Percentiles rank a stretch among this genome's conserved stretches.
Conservation (phyloP, 495 filamentous ascomycete species). For the Parachaetomium inaequale region DNA sequence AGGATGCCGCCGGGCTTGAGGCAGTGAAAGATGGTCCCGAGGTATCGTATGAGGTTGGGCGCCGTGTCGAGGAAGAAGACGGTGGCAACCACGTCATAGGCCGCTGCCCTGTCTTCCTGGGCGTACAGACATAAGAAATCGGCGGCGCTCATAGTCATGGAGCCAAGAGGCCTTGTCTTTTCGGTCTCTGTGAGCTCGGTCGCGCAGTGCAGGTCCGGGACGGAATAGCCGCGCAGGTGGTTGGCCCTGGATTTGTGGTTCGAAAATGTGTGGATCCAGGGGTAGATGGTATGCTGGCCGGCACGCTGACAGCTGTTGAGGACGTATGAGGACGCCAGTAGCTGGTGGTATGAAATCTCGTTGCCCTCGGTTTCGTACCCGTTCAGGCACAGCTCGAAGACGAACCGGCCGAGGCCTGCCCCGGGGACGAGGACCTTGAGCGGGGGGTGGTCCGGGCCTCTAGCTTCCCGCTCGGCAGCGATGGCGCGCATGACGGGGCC, state of each 20-base stretch:
- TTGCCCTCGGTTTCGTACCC: constrained; percentile 84
- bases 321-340: constrained; percentile 81
- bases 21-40: constrained; percentile 75
- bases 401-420: constrained; percentile 80
- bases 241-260: constrained; percentile 68
- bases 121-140: constrained; percentile 80
- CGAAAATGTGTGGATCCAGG: constrained; percentile 76
- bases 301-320: constrained; percentile 58
- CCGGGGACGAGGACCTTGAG: constrained; percentile 81
- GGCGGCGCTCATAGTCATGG: constrained; percentile 81
- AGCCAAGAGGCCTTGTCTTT: constrained; percentile 36
- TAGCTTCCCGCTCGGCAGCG: constrained; percentile 47
- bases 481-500: constrained; percentile 65
- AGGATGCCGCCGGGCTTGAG: constrained; percentile 75
- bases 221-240: constrained; percentile 63
- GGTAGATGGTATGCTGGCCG: constrained; percentile 64
- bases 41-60: constrained; percentile 83
- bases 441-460: constrained; percentile 26
- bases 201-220: constrained; percentile 76
- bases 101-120: constrained; percentile 50
- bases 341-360: constrained; percentile 91
- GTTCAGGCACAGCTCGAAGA: constrained; percentile 74
- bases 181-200: constrained; percentile 42
- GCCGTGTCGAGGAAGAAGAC: constrained; percentile 98
- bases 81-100: constrained; percentile 78